Evolutionary conservation across 768 basidiomycete species (phyloP), one percentile per base, ranked within the genome.

Genomic region (Termitomyces titanicus): DNA sequence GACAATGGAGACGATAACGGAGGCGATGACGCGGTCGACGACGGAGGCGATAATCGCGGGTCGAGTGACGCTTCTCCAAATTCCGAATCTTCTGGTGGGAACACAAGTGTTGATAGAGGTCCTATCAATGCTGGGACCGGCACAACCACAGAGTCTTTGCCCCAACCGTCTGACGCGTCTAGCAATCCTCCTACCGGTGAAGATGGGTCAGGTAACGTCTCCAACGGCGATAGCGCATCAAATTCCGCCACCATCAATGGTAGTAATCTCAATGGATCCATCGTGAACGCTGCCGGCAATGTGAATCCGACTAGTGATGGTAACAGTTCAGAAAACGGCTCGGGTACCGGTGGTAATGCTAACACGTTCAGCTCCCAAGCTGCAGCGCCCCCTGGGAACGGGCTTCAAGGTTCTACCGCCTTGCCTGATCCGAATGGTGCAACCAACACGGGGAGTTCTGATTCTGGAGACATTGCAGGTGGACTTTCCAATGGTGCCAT

Each of bases 401-500:
- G 39, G 10, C 7, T 33, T 25, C 25, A 61, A n/a, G 45, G 49
- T 17, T 54, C 62, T 39, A 59, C 64, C 17, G 27, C 56, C 2
- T 45, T 54, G n/a, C 46, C 57, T 33, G 42, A 29, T 18, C 55
- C 58, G 15, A 52, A 54, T 39, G 51, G 37, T 24, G 52, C 59
- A 22, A 56, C 57, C 8, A 45, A 54, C 35, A 20, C 50, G 7
- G 39, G 46, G 17, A 38, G 27, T 15, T 45, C 51, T 15, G 37
- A 11, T 18, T 47, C 54, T 40, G 46, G n/a, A 5, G 25, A 42
- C 9, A 46, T 13, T 29, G 17, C 47, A 18, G 40, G 53, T 51
- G 69, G 68, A 11, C 39, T 81, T 2, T 76, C 82, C 3, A 63
- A 58, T 0, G 81, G 76, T 25, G 76, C 72, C 22, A 77, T 84